Evolutionary conservation across 805 yeast genomes (phyloP).

Genomic region (Nematodospora valgi): DNA sequence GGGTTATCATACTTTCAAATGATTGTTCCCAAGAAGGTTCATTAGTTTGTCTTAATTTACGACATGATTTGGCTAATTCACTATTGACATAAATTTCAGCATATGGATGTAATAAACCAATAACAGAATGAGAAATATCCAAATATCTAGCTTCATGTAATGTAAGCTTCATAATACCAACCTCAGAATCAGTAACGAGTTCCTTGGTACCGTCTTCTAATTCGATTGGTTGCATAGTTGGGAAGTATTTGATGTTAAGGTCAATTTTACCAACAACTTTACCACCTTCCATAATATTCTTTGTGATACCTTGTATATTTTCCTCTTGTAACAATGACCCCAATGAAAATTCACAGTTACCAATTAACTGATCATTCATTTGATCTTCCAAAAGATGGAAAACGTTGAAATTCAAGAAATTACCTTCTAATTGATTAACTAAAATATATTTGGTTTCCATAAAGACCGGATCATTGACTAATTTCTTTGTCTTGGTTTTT

Average conservation of each 20-base stretch:
- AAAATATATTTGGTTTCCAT: conserved; percentile 62
- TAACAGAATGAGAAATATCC: conserved; percentile 48
- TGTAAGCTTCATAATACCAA: conserved; percentile 66
- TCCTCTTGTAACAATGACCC: conserved; percentile 58
- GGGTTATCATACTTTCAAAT: conserved; percentile 58
- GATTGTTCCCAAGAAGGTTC: conserved; percentile 71
- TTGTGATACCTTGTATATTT: conserved; percentile 38
- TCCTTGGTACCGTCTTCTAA: conserved; percentile 50
- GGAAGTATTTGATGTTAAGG: conserved; percentile 54
- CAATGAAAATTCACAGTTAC: conserved; percentile 51
- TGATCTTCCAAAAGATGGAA: conserved; percentile 51
- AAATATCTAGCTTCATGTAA: conserved; percentile 60
- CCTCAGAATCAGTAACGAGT: conserved; percentile 56
- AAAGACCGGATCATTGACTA: conserved; percentile 58
- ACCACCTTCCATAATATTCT: conserved; percentile 47
- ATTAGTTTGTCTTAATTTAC: conserved; percentile 63
- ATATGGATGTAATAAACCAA: conserved; percentile 58
- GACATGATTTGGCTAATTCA: conserved; percentile 50
- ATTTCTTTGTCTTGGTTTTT: conserved; percentile 56
- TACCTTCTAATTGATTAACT: conserved; percentile 54
- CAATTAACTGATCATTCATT: conserved; percentile 50
- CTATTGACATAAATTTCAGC: conserved; percentile 64
- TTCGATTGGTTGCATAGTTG: conserved; percentile 41
- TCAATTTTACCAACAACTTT: conserved; percentile 56
- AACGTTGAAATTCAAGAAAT: conserved; percentile 49